Conservation (phyloP, 2,329 filamentous ascomycete species). For the Phoma sp. region DNA sequence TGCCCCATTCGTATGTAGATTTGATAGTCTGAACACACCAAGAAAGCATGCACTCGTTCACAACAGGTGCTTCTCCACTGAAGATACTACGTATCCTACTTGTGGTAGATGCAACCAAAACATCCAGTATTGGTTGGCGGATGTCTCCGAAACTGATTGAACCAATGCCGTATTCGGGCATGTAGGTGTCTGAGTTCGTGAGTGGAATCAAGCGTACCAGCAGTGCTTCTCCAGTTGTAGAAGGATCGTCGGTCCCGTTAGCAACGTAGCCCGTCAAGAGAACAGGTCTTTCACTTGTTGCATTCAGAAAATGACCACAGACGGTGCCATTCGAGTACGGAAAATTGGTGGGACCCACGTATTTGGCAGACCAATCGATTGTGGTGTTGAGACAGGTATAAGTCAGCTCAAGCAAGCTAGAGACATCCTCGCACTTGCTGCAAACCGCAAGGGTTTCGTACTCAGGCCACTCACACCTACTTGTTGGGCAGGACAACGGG, state of each 20-base stretch:
- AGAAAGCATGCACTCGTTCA: conserved; percentile 30
- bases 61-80: conserved; percentile 12
- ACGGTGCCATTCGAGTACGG: no score
- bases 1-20: conserved; percentile 24
- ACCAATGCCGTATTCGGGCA: conserved; percentile 17
- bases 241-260: neutral
- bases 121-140: conserved; percentile 16
- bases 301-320: conserved; percentile 39
- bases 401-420: conserved; percentile 1
- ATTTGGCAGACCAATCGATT: conserved; percentile 27
- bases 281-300: conserved; percentile 18
- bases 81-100: conserved; percentile 15
- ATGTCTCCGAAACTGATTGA: conserved; percentile 28
- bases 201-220: conserved; percentile 24
- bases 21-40: conserved; percentile 35
- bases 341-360: conserved; percentile 5
- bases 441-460: conserved; percentile 39
- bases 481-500: conserved; percentile 35
- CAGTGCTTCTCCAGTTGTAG: conserved; percentile 15
- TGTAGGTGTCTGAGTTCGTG: neutral
- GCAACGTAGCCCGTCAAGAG: conserved; percentile 29
- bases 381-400: conserved; percentile 19
- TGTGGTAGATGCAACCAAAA: conserved; percentile 12
- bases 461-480: conserved; percentile 37
- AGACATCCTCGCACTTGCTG: conserved; percentile 27